Percentiles rank a stretch among this genome's conserved stretches.
phyloP scores from a whole-genome alignment of 345 rosid species.

The Eucalyptus marginata region DNA sequence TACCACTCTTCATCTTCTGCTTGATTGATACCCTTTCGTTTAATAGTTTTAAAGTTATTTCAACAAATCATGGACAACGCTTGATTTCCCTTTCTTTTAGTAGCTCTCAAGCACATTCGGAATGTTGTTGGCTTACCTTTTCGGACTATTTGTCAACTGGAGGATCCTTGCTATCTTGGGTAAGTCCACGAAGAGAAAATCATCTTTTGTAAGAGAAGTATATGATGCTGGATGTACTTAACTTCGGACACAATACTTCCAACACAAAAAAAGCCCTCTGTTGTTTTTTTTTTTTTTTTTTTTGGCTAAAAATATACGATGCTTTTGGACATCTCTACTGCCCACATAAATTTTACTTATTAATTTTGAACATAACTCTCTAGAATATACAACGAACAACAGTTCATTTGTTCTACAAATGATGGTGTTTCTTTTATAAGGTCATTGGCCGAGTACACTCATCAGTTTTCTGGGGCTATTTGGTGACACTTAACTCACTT shows the following conservation, averaged over 20 bases:
- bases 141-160: constrained; percentile 55
- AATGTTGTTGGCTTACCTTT: constrained; percentile 50
- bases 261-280: neutral
- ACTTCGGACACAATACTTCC: neutral
- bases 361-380: neutral
- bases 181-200: neutral
- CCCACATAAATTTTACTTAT: neutral
- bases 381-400: neutral
- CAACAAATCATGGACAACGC: neutral
- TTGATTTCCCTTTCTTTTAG: neutral
- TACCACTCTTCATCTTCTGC: neutral
- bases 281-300: too few species aligned
- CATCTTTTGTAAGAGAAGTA: neutral
- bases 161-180: constrained; percentile 66
- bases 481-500: neutral
- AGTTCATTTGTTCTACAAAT: neutral
- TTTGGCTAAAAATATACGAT: neutral
- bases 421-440: neutral
- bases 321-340: neutral
- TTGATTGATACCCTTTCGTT: neutral
- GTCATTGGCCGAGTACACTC: neutral
- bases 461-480: neutral
- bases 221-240: neutral
- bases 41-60: neutral
- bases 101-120: constrained; percentile 65